Percentiles rank a stretch among this genome's conserved stretches.
Conservation (phyloP, 169 alveolate species). For the Ichthyophthirius multifiliis region DNA sequence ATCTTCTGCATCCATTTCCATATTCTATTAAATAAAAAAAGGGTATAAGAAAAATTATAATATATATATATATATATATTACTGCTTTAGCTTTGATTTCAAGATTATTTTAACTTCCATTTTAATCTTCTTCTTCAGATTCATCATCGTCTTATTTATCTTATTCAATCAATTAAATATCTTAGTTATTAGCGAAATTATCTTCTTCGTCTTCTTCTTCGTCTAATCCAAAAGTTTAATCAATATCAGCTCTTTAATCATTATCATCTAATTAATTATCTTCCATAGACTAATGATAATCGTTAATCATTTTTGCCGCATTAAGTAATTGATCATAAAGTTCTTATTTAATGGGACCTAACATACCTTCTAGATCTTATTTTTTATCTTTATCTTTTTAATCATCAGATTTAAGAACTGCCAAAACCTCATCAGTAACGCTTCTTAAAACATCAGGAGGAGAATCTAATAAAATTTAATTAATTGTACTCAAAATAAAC, state of each 20-base stretch:
- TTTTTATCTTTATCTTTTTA: slow-evolving; percentile 70
- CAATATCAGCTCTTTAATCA: slow-evolving; percentile 24
- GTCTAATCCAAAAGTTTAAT: not conserved
- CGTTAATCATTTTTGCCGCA: not conserved
- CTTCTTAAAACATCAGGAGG: slow-evolving; percentile 90
- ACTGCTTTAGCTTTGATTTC: slow-evolving; percentile 20
- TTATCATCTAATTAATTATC: slow-evolving; percentile 60
- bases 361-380: not conserved
- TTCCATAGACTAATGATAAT: slow-evolving; percentile 28
- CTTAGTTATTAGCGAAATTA: slow-evolving; percentile 47
- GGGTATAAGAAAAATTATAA: not conserved
- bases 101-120: slow-evolving; percentile 35
- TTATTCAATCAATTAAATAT: slow-evolving; percentile 52
- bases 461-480: slow-evolving; percentile 90
- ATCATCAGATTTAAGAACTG: slow-evolving; percentile 85
- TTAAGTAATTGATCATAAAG: not conserved
- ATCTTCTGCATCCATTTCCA: slow-evolving; percentile 51
- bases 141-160: slow-evolving; percentile 61
- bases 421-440: slow-evolving; percentile 93
- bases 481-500: slow-evolving; percentile 83
- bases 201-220: slow-evolving; percentile 35
- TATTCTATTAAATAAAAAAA: not conserved
- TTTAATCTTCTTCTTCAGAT: slow-evolving; percentile 53
- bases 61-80: not conserved
- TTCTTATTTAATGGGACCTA: not conserved